phyloP scores from a whole-genome alignment of 768 basidiomycete species.

The Lactarius evosmus region DNA sequence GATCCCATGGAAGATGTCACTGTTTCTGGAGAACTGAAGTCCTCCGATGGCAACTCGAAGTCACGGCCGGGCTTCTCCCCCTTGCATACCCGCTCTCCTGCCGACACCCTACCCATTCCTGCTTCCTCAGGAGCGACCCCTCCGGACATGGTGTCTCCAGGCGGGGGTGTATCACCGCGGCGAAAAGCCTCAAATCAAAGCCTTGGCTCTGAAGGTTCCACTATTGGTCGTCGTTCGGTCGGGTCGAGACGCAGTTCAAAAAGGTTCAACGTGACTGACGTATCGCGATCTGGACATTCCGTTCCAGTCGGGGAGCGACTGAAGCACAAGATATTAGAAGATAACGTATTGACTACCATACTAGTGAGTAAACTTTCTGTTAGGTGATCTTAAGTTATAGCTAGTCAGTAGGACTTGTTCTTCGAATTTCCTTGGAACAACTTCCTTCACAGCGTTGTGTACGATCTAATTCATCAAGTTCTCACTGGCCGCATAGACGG shows the following conservation, averaged over 20 bases:
- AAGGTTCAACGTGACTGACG: conserved; percentile 40
- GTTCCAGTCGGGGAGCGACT: conserved; percentile 72
- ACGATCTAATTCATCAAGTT: conserved; percentile 94
- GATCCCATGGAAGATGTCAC: conserved; percentile 81
- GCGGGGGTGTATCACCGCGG: conserved; percentile 16
- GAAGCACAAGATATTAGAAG: conserved; percentile 74
- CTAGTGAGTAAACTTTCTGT: conserved; percentile 53
- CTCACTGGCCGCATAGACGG: conserved; percentile 81
- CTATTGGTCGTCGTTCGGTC: conserved; percentile 35
- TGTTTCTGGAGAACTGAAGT: conserved; percentile 59
- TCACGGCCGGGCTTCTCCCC: conserved; percentile 8
- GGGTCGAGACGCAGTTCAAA: conserved; percentile 57
- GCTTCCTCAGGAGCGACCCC: neutral
- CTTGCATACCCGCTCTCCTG: conserved; percentile 24
- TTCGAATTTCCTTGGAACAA: conserved; percentile 98
- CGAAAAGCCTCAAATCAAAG: conserved; percentile 23
- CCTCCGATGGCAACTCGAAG: conserved; percentile 20
- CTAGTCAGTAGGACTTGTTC: conserved; percentile 71
- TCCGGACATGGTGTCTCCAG: neutral
- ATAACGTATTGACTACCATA: conserved; percentile 68
- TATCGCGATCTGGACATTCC: conserved; percentile 36
- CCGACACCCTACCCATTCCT: conserved; percentile 9
- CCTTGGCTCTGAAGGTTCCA: conserved; percentile 26
- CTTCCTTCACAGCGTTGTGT: conserved; percentile 94
- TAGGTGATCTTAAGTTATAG: conserved; percentile 8